These are phyloP conservation scores for Phytophthora crassamura DNA, from an alignment of 352 stramenopile species.

Conservation along the genomic window DNA sequence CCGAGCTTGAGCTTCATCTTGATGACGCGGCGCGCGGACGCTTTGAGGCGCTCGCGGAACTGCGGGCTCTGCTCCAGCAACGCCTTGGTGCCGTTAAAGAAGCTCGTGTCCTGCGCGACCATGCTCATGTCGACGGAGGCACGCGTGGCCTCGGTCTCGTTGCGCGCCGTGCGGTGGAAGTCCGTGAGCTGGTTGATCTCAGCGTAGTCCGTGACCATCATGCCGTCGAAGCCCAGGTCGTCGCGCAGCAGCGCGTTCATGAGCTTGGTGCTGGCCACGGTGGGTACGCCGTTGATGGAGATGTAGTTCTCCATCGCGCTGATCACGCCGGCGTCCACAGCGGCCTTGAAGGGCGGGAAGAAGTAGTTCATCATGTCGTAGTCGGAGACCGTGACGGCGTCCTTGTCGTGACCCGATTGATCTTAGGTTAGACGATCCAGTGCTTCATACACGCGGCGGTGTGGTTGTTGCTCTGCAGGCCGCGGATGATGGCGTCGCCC, in stretches of 20 bases:
- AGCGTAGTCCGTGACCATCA: constrained; percentile 90
- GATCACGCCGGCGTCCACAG: constrained; percentile 66
- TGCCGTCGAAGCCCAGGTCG: constrained; percentile 83
- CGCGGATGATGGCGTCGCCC: constrained; percentile 42
- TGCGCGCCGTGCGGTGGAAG: constrained; percentile 51
- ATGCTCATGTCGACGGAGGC: constrained; percentile 93
- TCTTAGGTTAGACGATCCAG: constrained; percentile 77
- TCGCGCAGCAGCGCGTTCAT: constrained; percentile 74
- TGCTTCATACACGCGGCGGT: constrained; percentile 85
- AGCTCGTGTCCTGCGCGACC: constrained; percentile 51
- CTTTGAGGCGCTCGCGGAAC: constrained; percentile 49
- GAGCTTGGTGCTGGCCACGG: constrained; percentile 76
- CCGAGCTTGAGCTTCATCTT: constrained; percentile 70
- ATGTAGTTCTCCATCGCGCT: constrained; percentile 93
- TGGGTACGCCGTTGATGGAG: constrained; percentile 87
- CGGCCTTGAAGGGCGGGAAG: constrained; percentile 68
- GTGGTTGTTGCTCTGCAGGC: constrained; percentile 70
- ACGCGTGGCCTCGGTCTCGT: constrained; percentile 52
- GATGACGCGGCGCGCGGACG: constrained; percentile 63
- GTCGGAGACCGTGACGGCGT: constrained; percentile 59
- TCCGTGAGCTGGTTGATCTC: constrained; percentile 88
- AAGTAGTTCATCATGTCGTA: constrained; percentile 81
- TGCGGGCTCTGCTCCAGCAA: constrained; percentile 43
- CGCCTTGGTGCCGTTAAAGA: constrained; percentile 51
- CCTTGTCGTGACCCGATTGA: constrained; percentile 79